Base-by-base conservation (phyloP, 352 stramenopile species). In the Globisporangium middletonii region DNA sequence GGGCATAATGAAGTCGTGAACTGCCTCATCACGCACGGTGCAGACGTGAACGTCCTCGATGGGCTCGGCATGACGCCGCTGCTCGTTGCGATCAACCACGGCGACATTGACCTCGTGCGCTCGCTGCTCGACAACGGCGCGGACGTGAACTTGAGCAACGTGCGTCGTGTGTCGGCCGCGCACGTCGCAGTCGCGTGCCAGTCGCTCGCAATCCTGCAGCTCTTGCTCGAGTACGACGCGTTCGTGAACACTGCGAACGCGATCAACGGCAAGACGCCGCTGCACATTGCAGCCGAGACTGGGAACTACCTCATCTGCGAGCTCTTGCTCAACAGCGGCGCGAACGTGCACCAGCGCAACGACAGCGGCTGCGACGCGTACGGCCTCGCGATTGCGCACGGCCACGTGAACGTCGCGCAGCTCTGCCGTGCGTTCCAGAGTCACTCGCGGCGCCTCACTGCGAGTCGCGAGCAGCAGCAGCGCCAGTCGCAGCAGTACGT, bases 231-330 rank as follows among this genome's bases (percentile, higher is more conserved):
- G 45, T 62, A 69, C 23, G 73, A 79, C 11, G 76, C 77, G 11
- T 67, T 71, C 16, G 71, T 87, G 19, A 83, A 83, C 63, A 74
- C 62, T 1, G 60, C 65, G 42, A 83, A 84, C 48, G 46, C 64
- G 4, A 72, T 75, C 58, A 79, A 77, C 33, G 64, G 68, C 50
- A 79, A 79, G 57, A 87, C 79, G 1, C 72, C 78, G 18, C 56
- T 87, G n/a, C 72, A 86, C 19, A 72, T 87, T 15, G 79, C 76
- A 0, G 74, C 78, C 0, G 75, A 84, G 49, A 68, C 56, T 3
- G 79, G 79, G n/a, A 75, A 71, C 58, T 58, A 72, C 46, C 54
- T 56, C 15, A 81, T 85, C 47, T 85, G 75, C 48, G 65, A 81
- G 45, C 33, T 85, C 35, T 64, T 88, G 63, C 45, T 64, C 35